A percentile compares a stretch with the other conserved stretches of the same genome.
Evolutionary conservation across 495 filamentous ascomycete species (phyloP).

Genomic region (Poronia punctata): DNA sequence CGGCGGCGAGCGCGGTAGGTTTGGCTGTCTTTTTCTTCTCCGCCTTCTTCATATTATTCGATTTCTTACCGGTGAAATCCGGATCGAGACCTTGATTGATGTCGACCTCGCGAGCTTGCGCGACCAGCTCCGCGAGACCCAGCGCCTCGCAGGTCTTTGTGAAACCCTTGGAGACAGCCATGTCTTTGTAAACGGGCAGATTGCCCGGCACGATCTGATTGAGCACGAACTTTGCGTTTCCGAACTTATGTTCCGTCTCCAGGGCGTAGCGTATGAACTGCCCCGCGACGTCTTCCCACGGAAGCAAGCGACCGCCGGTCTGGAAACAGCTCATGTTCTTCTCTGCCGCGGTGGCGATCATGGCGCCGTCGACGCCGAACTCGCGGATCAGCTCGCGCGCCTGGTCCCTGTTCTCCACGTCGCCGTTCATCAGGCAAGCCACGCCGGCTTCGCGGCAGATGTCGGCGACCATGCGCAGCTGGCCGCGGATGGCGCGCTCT

Average conservation of each 20-base stretch:
- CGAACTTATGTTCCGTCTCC: conserved; percentile 73
- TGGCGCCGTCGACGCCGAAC: conserved; percentile 82
- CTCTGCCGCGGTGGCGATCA: conserved; percentile 93
- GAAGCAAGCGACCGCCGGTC: conserved; percentile 53
- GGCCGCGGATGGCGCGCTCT: conserved; percentile 77
- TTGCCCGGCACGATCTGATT: conserved; percentile 81
- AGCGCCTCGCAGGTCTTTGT: conserved; percentile 54
- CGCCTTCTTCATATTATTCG: conserved; percentile 47
- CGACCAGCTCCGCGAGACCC: conserved; percentile 51
- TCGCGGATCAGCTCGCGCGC: conserved; percentile 61
- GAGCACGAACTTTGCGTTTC: conserved; percentile 90
- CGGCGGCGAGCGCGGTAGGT: conserved; percentile 30
- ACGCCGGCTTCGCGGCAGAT: conserved; percentile 78
- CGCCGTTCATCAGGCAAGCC: conserved; percentile 90
- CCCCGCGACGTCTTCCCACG: conserved; percentile 68
- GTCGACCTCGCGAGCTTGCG: conserved; percentile 56
- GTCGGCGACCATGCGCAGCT: conserved; percentile 69
- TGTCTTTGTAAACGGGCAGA: conserved; percentile 43
- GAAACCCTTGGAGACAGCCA: conserved; percentile 58
- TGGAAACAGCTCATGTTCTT: conserved; percentile 81
- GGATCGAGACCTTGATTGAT: conserved; percentile 50
- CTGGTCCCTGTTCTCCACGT: conserved; percentile 65
- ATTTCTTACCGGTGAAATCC: conserved; percentile 31
- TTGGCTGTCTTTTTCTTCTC: conserved; percentile 33
- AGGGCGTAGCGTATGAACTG: conserved; percentile 65